Evolutionary conservation across 2,329 filamentous ascomycete species (phyloP), one percentile per base, ranked within the genome.

Genomic region (Penicillium sp.): DNA sequence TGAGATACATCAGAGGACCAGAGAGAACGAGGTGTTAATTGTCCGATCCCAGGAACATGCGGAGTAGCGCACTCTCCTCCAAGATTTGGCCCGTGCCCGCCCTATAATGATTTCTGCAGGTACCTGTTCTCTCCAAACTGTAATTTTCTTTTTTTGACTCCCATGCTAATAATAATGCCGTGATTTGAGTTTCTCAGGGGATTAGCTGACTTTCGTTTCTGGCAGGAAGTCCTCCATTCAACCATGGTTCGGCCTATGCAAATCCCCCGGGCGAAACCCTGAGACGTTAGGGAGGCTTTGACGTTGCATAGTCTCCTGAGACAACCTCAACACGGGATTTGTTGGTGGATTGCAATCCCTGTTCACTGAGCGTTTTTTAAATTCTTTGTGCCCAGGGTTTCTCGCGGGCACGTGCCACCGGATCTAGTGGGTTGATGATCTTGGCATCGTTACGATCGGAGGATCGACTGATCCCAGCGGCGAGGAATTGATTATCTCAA

Each of bases 351-450:
- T 42, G 14, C 6, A 9, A 42, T 31, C 40, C 26, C 12, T 31
- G 18, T 22, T 22, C 29, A 41, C 25, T 27, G 41, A 15, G 11
- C n/a, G 25, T 41, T 29, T 50, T 12, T 7, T 15, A 6, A 6
- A 20, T 7, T 8, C 18, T 42, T 7, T 18, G n/a, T 9, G 45
- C 26, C 42, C 50, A 56, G 53, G 54, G 55, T 43, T 59, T 44
- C 26, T 40, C 37, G n/a, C 25, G 47, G 54, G 62, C 61, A 65
- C 61, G 59, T 65, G 62, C 55, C 57, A 26, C 42, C 33, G 22
- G 29, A 56, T 56, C 31, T 43, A 29, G 20, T 31, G 26, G 35
- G 26, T 40, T 40, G 18, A 40, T 46, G 47, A 55, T 51, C 35
- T 43, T 52, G 46, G 40, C 44, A n/a, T n/a, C n/a, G 29, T 37